Percentiles rank a stretch among this genome's conserved stretches.
phyloP scores from a whole-genome alignment of 768 basidiomycete species.

The Psilocybe subaeruginosa region DNA sequence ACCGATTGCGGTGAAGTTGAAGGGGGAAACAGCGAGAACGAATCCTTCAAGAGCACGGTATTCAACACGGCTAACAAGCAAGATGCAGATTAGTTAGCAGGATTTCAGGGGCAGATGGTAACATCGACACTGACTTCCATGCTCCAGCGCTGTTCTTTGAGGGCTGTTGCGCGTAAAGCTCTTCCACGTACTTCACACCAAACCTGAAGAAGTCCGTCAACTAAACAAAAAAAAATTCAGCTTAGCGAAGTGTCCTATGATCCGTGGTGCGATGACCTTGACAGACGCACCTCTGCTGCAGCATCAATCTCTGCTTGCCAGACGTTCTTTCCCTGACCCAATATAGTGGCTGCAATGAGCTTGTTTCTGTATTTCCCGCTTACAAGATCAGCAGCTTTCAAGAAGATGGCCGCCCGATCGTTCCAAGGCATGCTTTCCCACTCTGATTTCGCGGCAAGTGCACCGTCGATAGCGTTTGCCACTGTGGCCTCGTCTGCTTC shows the following conservation, averaged over 20 bases:
- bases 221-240: conserved; percentile 35
- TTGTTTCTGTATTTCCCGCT: conserved; percentile 96
- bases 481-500: conserved; percentile 83
- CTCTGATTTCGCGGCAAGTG: conserved; percentile 80
- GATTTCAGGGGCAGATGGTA: not conserved
- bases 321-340: conserved; percentile 98
- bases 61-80: conserved; percentile 75
- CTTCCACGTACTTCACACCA: conserved; percentile 95
- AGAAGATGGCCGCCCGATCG: conserved; percentile 96
- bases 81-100: not conserved
- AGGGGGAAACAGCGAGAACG: conserved; percentile 95
- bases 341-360: conserved; percentile 94
- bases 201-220: conserved; percentile 95
- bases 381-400: conserved; percentile 96
- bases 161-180: conserved; percentile 91
- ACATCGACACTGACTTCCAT: conserved; percentile 81
- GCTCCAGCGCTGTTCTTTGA: conserved; percentile 80
- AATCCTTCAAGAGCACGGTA: conserved; percentile 99
- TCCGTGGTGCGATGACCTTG: not conserved
- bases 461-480: conserved; percentile 80
- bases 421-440: conserved; percentile 98
- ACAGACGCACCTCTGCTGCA: conserved; percentile 81
- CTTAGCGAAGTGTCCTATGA: not conserved
- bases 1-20: conserved; percentile 98
- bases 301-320: conserved; percentile 99